Evolutionary conservation across 2,329 filamentous ascomycete species (phyloP).

Genomic region (Arachnopeziza araneosa): DNA sequence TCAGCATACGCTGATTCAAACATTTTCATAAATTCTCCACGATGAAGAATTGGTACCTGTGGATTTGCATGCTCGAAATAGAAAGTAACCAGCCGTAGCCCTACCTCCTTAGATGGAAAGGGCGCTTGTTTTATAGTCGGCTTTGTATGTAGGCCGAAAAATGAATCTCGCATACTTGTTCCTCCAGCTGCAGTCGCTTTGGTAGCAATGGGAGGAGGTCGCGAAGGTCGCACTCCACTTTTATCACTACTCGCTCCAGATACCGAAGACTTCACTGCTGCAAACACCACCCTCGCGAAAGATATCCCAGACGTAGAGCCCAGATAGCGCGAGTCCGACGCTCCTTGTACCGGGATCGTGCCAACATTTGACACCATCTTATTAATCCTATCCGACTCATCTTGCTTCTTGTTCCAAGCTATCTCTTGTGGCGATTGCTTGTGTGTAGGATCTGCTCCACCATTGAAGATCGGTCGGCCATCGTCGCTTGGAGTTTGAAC

Average conservation of each 20-base stretch:
- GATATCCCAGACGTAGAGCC: constrained; percentile 87
- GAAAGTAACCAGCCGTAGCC: constrained; percentile 65
- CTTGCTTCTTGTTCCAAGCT: constrained; percentile 39
- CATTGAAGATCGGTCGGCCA: constrained; percentile 18
- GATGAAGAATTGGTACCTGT: constrained; percentile 88
- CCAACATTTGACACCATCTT: constrained; percentile 64
- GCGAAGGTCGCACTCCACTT: constrained; percentile 53
- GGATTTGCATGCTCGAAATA: constrained; percentile 97
- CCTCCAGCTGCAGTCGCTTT: constrained; percentile 41
- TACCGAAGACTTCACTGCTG: constrained; percentile 74
- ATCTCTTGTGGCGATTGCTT: constrained; percentile 24
- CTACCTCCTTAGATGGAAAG: constrained; percentile 76
- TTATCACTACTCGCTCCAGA: constrained; percentile 63
- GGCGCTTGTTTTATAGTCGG: constrained; percentile 79
- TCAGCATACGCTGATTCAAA: constrained; percentile 76
- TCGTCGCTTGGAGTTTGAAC: constrained; percentile 29
- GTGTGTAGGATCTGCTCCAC: constrained; percentile 10
- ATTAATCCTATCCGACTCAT: constrained; percentile 56
- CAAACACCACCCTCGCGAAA: constrained; percentile 89
- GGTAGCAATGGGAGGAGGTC: constrained; percentile 39
- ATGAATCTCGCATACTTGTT: constrained; percentile 88
- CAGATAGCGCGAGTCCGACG: constrained; percentile 73
- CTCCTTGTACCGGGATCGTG: constrained; percentile 72
- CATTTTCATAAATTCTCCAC: constrained; percentile 82
- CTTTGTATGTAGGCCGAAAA: constrained; percentile 92